Conservation (phyloP, 139 green algal species). For the Haematococcus lacustris region DNA sequence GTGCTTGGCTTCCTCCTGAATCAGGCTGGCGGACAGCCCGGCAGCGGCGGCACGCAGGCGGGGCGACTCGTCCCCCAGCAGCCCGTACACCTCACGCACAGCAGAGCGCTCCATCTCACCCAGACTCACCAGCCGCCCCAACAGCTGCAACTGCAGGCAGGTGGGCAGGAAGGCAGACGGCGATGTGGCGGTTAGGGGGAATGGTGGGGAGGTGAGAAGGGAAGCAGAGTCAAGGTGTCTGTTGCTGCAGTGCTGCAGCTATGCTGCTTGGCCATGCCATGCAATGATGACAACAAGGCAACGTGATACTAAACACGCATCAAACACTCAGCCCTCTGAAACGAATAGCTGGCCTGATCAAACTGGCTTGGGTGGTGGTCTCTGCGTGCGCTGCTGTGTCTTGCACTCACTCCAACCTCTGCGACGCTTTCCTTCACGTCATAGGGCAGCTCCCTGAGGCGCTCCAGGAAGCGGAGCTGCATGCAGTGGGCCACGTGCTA, state of each 20-base stretch:
- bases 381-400: background rate
- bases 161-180: too few relatives aligned
- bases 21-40: background rate
- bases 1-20: conserved; percentile 3
- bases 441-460: conserved; percentile 77
- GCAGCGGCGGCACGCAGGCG: background rate
- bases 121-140: conserved; percentile 2
- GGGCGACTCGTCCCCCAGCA: conserved; percentile 6
- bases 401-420: conserved; percentile 50
- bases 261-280: background rate
- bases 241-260: background rate
- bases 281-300: background rate
- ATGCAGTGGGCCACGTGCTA: too few relatives aligned
- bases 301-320: background rate
- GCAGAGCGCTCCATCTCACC: conserved; percentile 2
- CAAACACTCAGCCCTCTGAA: background rate
- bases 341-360: too few relatives aligned
- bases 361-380: too few relatives aligned
- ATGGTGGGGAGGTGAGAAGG: too few relatives aligned
- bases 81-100: conserved; percentile 7
- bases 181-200: too few relatives aligned
- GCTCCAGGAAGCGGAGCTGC: conserved; percentile 56
- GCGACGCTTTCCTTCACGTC: conserved; percentile 77
- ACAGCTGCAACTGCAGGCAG: conserved; percentile 6
- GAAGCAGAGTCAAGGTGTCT: background rate